Percentiles rank a stretch among this genome's conserved stretches.
Conservation (phyloP, 495 filamentous ascomycete genomes). For the Haplographium delicatum region DNA sequence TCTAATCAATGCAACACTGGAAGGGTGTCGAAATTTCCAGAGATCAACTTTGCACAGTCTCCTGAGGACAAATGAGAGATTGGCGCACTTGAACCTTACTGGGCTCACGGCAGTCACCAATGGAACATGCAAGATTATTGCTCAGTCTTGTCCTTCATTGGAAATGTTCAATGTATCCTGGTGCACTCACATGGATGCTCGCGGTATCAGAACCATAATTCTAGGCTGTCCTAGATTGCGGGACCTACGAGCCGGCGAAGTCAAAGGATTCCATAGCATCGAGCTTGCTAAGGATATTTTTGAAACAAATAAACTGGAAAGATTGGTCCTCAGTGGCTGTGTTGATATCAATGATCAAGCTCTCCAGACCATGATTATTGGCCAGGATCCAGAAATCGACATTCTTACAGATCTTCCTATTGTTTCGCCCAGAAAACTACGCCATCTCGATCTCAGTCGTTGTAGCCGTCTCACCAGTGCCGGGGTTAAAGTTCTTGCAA, state of each 20-base stretch:
- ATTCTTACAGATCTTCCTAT: conserved; percentile 67
- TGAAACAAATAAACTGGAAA: conserved; percentile 72
- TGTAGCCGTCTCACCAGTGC: conserved; percentile 67
- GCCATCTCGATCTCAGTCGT: conserved; percentile 78
- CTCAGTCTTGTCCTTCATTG: conserved; percentile 73
- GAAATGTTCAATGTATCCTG: conserved; percentile 85
- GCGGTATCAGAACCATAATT: conserved; percentile 70
- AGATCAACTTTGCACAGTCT: conserved; percentile 73
- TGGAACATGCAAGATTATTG: conserved; percentile 79
- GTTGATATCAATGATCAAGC: conserved; percentile 67
- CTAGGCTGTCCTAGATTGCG: conserved; percentile 64
- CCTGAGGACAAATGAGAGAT: conserved; percentile 66
- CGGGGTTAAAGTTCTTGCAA: conserved; percentile 60
- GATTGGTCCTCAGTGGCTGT: conserved; percentile 72
- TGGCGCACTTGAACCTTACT: conserved; percentile 79
- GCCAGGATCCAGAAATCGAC: conserved; percentile 68
- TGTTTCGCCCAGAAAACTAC: conserved; percentile 72
- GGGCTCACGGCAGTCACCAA: conserved; percentile 78
- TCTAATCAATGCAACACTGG: conserved; percentile 77
- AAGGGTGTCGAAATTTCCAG: conserved; percentile 81
- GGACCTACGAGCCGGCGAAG: conserved; percentile 79
- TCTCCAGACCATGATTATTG: conserved; percentile 67
- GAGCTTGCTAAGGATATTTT: conserved; percentile 69
- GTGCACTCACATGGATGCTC: conserved; percentile 81
- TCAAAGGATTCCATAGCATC: conserved; percentile 69